phyloP scores from a whole-genome alignment of 2,329 filamentous ascomycete species.

The Phaeomoniella chlamydospora region DNA sequence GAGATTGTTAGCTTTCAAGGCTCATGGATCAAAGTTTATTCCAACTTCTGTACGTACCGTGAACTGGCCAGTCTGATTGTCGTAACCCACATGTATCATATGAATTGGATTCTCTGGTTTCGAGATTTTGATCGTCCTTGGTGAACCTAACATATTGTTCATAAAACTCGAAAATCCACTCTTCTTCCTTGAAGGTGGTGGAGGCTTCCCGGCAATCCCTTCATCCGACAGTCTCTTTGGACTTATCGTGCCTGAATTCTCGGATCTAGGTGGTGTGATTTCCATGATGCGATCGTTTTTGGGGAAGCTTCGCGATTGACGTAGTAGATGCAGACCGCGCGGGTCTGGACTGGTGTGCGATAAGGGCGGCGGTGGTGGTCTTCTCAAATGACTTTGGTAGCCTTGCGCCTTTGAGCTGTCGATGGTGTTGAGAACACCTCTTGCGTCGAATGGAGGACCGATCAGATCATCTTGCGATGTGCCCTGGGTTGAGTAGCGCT shows the following conservation, averaged over 20 bases:
- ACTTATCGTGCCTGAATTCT: conserved; percentile 48
- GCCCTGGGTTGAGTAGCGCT: conserved; percentile 4
- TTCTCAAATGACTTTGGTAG: conserved; percentile 17
- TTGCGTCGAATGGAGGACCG: conserved; percentile 26
- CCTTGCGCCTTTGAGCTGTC: conserved; percentile 19
- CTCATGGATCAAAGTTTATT: no score
- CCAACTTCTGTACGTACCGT: conserved; percentile 50
- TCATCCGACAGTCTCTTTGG: conserved; percentile 31
- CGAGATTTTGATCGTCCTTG: conserved; percentile 87
- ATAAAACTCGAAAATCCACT: conserved; percentile 79
- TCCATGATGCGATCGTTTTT: conserved; percentile 38
- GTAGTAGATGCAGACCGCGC: conserved; percentile 41
- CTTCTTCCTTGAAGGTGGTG: conserved; percentile 50
- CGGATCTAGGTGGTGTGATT: conserved; percentile 25
- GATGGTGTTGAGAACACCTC: conserved; percentile 27
- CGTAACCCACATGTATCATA: conserved; percentile 94
- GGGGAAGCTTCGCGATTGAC: conserved; percentile 53
- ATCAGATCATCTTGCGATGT: conserved; percentile 26
- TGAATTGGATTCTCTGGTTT: conserved; percentile 95
- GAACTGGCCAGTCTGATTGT: conserved; percentile 91
- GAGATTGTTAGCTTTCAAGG: no score
- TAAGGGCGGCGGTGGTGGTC: conserved; percentile 27
- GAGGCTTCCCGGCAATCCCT: conserved; percentile 39
- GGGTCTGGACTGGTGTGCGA: conserved; percentile 37
- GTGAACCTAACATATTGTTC: conserved; percentile 70